Base-by-base conservation (phyloP, 352 stramenopile species). In the Phytopythium ostracodes region DNA sequence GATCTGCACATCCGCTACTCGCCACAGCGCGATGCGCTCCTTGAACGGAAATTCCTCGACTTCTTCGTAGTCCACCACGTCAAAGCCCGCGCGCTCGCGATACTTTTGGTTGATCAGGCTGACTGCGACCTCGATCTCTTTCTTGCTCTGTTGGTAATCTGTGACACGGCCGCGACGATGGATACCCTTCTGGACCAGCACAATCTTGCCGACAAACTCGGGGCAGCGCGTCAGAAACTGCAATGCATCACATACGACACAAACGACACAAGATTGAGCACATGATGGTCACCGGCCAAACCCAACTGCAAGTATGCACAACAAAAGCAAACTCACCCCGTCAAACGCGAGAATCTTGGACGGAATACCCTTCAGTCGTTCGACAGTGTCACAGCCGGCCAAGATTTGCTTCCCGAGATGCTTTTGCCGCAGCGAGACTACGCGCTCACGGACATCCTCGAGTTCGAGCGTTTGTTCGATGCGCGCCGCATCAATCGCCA, bases 311-410 rank as follows among this genome's bases (percentile, higher is more conserved):
- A 43, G 36, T 5, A 15, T 2, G 20, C 40, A 54, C 42, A 56
- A 11, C 5, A 20, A 40, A 22, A 40, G 0, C n/a, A 20, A 1
- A 40, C 62, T 42, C 60, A 76, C 69, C 58, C 69, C 72, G 35
- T 99, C 92, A 47, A 99, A 96, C 0, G 94, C 97, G 33, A 99
- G 72, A 42, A 99, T 87, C 73, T 99, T 99, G 35, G 98, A 81
- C 31, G 96, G 96, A 43, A 99, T 96, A 18, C 97, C 97, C 66
- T 98, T 98, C 7, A 99, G 72, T 1, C 95, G 89, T 68, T 99
- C 97, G 51, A 99, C 70, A 8, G 85, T 87, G 70, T 99, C 94
- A 65, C 97, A 96, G 1, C 93, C 96, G 18, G 91, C 87, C 63
- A 98, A 90, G 46, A 98, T 96, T 53, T 80, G 87, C 69, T 89